A percentile compares a stretch with the other conserved stretches of the same genome.
Evolutionary conservation across 768 basidiomycete genomes (phyloP).

Genomic region (Mycena pura): DNA sequence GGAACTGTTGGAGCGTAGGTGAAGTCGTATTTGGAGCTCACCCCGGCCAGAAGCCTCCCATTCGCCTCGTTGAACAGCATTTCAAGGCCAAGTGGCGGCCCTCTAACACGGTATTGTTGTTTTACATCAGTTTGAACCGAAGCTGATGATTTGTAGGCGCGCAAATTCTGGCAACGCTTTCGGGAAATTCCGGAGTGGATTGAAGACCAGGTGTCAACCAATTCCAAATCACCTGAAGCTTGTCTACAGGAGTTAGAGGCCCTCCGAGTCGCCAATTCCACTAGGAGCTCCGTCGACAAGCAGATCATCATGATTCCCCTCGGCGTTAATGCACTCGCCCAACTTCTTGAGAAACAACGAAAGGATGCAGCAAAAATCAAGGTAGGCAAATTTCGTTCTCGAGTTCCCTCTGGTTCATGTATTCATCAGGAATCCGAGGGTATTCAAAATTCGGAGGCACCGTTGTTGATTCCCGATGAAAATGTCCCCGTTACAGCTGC

Average conservation of each 20-base stretch:
- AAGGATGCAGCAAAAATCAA: too few species aligned
- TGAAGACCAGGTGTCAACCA: background rate
- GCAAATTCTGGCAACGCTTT: constrained; percentile 12
- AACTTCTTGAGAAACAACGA: background rate
- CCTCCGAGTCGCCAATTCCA: background rate
- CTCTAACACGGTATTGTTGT: too few species aligned
- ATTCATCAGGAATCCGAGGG: too few species aligned
- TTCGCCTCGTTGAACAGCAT: constrained; percentile 9
- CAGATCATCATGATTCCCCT: background rate
- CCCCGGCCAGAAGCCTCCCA: background rate
- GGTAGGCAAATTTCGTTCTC: too few species aligned
- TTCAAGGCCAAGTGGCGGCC: constrained; percentile 12
- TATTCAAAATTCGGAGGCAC: too few species aligned
- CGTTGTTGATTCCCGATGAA: too few species aligned
- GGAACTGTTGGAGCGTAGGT: background rate
- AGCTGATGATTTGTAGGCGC: background rate
- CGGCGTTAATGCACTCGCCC: background rate
- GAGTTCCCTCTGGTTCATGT: too few species aligned
- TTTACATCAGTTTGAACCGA: too few species aligned
- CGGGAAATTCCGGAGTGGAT: constrained; percentile 19
- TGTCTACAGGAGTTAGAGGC: background rate
- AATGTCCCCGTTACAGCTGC: too few species aligned
- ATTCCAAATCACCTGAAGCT: background rate
- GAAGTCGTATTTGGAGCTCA: background rate
- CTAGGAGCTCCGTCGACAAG: background rate